Evolutionary conservation across 345 rosid genomes (phyloP).

Genomic region (Linum usitatissimum): DNA sequence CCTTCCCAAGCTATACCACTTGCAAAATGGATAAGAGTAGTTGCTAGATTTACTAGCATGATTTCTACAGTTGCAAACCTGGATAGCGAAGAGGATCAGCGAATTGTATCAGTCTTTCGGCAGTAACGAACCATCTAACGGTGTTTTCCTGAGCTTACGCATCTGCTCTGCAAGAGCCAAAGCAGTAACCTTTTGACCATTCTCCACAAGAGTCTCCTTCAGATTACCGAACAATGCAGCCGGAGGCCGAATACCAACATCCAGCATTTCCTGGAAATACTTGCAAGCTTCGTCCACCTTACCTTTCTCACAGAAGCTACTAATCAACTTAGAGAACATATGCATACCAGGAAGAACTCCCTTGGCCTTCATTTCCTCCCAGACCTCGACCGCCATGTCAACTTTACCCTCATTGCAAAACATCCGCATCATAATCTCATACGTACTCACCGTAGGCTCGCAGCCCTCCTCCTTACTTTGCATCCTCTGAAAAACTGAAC

Average conservation of each 20-base stretch:
- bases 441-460: constrained; percentile 58
- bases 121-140: constrained; percentile 26
- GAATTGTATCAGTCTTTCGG: constrained; percentile 1
- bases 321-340: constrained; percentile 63
- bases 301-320: constrained; percentile 44
- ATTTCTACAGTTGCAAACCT: no score
- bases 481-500: constrained; percentile 48
- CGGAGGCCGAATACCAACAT: constrained; percentile 74
- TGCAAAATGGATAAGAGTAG: no score
- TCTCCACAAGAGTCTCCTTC: constrained; percentile 54
- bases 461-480: constrained; percentile 20
- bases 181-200: constrained; percentile 45
- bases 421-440: constrained; percentile 77
- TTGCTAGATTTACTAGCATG: no score
- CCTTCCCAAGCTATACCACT: no score
- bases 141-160: constrained; percentile 54
- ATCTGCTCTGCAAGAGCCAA: constrained; percentile 37
- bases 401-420: constrained; percentile 53
- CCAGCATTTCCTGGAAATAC: constrained; percentile 77
- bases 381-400: constrained; percentile 51
- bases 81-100: no score
- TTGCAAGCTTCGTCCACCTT: constrained; percentile 67
- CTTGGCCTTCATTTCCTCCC: constrained; percentile 68
- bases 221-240: constrained; percentile 61
- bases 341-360: constrained; percentile 85